These are phyloP conservation scores for Xerocomus brunneocitrinus DNA, from an alignment of 768 basidiomycete genomes.

Conservation along the genomic window DNA sequence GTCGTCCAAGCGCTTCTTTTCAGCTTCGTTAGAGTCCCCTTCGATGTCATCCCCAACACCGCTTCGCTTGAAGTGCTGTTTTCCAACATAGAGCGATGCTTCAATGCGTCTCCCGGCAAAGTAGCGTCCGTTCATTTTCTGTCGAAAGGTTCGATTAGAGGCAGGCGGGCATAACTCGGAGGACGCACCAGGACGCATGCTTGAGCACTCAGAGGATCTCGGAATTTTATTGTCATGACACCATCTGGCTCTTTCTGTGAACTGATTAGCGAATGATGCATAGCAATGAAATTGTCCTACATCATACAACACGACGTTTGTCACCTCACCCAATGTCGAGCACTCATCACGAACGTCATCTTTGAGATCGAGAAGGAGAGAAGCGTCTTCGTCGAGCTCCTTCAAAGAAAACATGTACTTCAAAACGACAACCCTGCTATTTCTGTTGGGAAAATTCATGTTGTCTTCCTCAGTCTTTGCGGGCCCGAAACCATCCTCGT, in stretches of 20 bases:
- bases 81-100: slow-evolving; percentile 78
- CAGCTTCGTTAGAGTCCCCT: slow-evolving; percentile 65
- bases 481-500: slow-evolving; percentile 88
- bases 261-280: slow-evolving; percentile 1
- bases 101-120: slow-evolving; percentile 82
- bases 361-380: slow-evolving; percentile 86
- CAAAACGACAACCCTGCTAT: slow-evolving; percentile 81
- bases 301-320: slow-evolving; percentile 92
- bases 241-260: slow-evolving; percentile 86
- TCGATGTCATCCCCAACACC: slow-evolving; percentile 61
- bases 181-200: slow-evolving; percentile 79
- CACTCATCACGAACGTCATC: slow-evolving; percentile 97
- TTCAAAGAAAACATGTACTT: slow-evolving; percentile 92
- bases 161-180: background rate
- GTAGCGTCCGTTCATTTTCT: slow-evolving; percentile 95
- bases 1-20: slow-evolving; percentile 80
- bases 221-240: slow-evolving; percentile 95
- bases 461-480: slow-evolving; percentile 53
- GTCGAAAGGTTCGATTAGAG: background rate
- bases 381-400: slow-evolving; percentile 81
- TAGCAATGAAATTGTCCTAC: slow-evolving; percentile 44
- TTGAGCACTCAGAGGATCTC: slow-evolving; percentile 86
- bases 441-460: slow-evolving; percentile 42
- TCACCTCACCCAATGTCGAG: slow-evolving; percentile 85
- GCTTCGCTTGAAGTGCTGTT: slow-evolving; percentile 74